phyloP scores from a whole-genome alignment of 2,329 filamentous ascomycete species.

The Beauveria scarabaeidicola region DNA sequence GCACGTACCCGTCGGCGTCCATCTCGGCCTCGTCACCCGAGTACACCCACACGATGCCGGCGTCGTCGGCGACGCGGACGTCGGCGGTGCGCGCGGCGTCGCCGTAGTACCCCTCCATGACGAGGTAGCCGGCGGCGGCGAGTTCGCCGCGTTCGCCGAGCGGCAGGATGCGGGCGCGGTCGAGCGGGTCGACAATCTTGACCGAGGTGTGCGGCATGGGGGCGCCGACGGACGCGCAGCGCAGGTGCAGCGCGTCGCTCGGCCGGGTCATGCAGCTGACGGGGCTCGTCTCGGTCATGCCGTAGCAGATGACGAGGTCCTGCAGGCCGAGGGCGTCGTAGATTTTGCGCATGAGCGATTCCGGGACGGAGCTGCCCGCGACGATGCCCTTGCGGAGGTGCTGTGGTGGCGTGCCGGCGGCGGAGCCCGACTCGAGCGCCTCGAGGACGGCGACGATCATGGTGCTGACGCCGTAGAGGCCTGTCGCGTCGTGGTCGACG shows the following conservation, averaged over 20 bases:
- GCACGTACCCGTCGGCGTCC: conserved; percentile 73
- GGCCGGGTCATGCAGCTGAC: conserved; percentile 77
- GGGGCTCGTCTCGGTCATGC: conserved; percentile 85
- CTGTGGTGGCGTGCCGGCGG: conserved; percentile 16
- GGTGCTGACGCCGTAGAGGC: conserved; percentile 81
- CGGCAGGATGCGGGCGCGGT: conserved; percentile 51
- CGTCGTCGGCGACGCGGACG: conserved; percentile 45
- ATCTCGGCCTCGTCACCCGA: conserved; percentile 88
- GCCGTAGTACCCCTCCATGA: conserved; percentile 89
- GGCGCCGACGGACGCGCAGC: conserved; percentile 69
- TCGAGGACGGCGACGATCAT: conserved; percentile 91
- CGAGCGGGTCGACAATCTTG: conserved; percentile 65
- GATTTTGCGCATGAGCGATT: conserved; percentile 68
- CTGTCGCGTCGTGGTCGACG: conserved; percentile 46
- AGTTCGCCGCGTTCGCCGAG: conserved; percentile 68
- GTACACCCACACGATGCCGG: conserved; percentile 70
- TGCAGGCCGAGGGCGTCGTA: conserved; percentile 66
- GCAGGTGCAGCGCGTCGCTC: conserved; percentile 61
- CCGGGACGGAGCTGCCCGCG: conserved; percentile 77
- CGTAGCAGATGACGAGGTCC: conserved; percentile 88
- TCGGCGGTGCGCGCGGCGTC: conserved; percentile 61
- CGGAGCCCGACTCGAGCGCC: conserved; percentile 46
- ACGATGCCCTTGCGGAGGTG: conserved; percentile 80
- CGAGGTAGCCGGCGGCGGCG: conserved; percentile 71
- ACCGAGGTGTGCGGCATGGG: conserved; percentile 70